phyloP scores from a whole-genome alignment of 2,329 filamentous ascomycete species.

The Colletotrichum eremochloae region DNA sequence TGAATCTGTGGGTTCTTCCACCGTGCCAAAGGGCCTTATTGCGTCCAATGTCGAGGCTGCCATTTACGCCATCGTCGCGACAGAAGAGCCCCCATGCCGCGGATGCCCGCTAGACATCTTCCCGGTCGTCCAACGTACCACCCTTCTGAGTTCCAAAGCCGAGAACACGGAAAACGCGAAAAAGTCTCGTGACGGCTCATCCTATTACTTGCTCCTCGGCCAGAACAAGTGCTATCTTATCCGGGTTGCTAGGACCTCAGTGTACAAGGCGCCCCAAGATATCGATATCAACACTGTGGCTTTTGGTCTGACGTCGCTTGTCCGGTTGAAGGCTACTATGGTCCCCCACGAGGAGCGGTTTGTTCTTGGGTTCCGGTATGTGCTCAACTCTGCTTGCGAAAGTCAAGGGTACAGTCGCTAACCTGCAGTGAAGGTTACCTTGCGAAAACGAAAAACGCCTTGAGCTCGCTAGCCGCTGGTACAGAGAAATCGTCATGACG shows the following conservation, averaged over 20 bases:
- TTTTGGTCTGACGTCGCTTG: conserved; percentile 67
- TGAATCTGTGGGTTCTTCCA: conserved; percentile 52
- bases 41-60: conserved; percentile 61
- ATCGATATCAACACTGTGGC: conserved; percentile 63
- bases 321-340: conserved; percentile 65
- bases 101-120: conserved; percentile 57
- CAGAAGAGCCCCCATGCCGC: conserved; percentile 56
- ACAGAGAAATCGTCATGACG: conserved; percentile 66
- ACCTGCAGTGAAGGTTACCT: conserved; percentile 21
- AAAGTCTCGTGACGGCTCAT: conserved; percentile 63
- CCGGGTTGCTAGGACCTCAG: conserved; percentile 61
- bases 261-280: conserved; percentile 59
- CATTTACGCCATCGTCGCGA: conserved; percentile 61
- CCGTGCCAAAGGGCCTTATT: conserved; percentile 53
- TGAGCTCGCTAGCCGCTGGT: conserved; percentile 67
- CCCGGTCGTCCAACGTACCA: conserved; percentile 64
- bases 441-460: conserved; percentile 54
- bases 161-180: conserved; percentile 59
- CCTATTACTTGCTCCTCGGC: conserved; percentile 68
- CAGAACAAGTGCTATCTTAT: conserved; percentile 66
- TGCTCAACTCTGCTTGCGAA: conserved; percentile 25
- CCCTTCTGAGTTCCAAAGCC: conserved; percentile 55
- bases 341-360: conserved; percentile 68
- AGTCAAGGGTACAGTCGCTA: conserved; percentile 43
- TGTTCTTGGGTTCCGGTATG: conserved; percentile 67